Conservation (phyloP, 371 early-diverging fungal genomes). For the Mortierella sp. region DNA sequence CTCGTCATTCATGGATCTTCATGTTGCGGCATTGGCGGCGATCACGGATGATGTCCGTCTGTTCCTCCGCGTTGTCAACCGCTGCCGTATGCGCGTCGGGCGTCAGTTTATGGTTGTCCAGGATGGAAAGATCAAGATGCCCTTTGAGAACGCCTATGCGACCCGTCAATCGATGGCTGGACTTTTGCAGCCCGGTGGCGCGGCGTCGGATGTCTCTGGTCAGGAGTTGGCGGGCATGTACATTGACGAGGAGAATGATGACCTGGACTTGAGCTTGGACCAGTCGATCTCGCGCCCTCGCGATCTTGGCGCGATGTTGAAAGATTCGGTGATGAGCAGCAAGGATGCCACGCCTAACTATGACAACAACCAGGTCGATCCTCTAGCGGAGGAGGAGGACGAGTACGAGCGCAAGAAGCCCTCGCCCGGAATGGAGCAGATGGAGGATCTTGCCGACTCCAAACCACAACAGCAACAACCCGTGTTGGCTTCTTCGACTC, state of each 20-base stretch:
- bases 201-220: slow-evolving; percentile 54
- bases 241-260: slow-evolving; percentile 55
- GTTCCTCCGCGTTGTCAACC: slow-evolving; percentile 72
- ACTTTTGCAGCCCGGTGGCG: slow-evolving; percentile 55
- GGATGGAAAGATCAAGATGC: slow-evolving; percentile 59
- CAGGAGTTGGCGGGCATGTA: slow-evolving; percentile 59
- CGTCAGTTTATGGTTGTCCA: slow-evolving; percentile 56
- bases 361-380: slow-evolving; percentile 6
- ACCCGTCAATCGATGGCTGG: slow-evolving; percentile 53
- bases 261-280: slow-evolving; percentile 49
- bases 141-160: slow-evolving; percentile 52
- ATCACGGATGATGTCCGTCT: slow-evolving; percentile 75
- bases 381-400: slow-evolving; percentile 37
- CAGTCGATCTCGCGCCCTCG: slow-evolving; percentile 47
- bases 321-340: slow-evolving; percentile 30
- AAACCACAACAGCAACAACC: background rate
- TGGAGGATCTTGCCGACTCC: background rate
- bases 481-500: slow-evolving; percentile 42
- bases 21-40: slow-evolving; percentile 72
- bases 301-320: slow-evolving; percentile 43
- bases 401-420: slow-evolving; percentile 27
- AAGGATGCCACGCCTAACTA: slow-evolving; percentile 6
- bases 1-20: slow-evolving; percentile 74
- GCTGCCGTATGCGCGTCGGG: slow-evolving; percentile 72
- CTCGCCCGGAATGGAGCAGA: slow-evolving; percentile 13